Base-by-base conservation (phyloP, 352 stramenopile species). In the Phytophthora cryptogea region DNA sequence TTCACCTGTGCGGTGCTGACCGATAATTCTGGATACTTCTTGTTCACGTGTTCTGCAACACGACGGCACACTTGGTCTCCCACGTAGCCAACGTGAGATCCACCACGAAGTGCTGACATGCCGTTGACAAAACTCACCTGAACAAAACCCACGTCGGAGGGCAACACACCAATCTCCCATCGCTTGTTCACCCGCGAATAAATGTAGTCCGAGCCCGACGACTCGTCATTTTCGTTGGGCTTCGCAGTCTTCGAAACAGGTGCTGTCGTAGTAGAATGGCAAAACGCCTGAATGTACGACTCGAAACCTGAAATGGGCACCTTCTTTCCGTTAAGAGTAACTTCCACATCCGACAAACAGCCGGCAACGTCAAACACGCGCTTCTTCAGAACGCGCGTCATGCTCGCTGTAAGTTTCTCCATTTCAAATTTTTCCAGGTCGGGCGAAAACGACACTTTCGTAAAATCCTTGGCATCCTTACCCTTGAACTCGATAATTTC, bases 111-210 rank as follows among this genome's bases (percentile, higher is more conserved):
- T 14, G 98, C 99, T 26, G 84, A 97, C 78, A 99, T 99, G 30
- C 95, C 93, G 67, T 99, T 99, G 4, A 99, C 98, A 75, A 99
- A 99, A 47, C 94, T 99, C 48, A 99, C 90, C 71, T 99, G 96
- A 43, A 98, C 81, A 62, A 98, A 98, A 41, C 89, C 86, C 8
- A 96, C 86, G 51, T 97, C 94, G 0, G 88, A 96, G 3, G 88
- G 75, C 37, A 93, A 64, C 23, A 99, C 89, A 31, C 93, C 96
- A 39, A 99, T 88, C 66, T 99, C 90, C 97, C 97, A 99, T 6
- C 90, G 86, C 47, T 98, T 96, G 63, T 96, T 97, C 23, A 99
- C 72, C 32, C 85, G 88, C 30, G 97, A 95, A 70, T 95, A 99
- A 28, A 97, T 95, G 45, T 92, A 90, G 13, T 96, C 87, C 23